Evolutionary conservation across 768 basidiomycete genomes (phyloP), one percentile per base, ranked within the genome.

Genomic region (Macrolepiota albuminosa): DNA sequence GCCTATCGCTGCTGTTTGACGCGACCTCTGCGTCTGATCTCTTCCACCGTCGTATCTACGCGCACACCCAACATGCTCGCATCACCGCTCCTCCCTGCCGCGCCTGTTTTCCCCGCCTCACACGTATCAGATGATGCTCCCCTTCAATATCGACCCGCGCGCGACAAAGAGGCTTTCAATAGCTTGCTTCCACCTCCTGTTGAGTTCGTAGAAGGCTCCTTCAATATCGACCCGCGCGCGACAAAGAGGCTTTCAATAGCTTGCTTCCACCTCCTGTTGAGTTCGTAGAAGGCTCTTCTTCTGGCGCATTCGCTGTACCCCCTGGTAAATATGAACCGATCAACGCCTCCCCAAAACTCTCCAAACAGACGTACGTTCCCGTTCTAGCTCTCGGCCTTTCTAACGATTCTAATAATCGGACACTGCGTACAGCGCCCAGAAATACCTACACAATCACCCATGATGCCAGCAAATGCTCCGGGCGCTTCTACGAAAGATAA

Each of bases 251-350:
- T 4, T 91, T 91, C 77, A 90, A 88, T 64, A 87, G 78, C 64
- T 78, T 90, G n/a, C 81, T 90, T 40, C 87, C 88, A 4, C 88
- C 88, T n/a, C 83, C 87, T 18, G 80, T 93, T 61, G 91, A 93
- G 70, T 93, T 93, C 56, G 76, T 92, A 54, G 91, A 93, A 70
- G 91, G 91, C 24, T 92, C 91, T 3, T 92, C 91, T 14, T 85
- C 89, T 47, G 89, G 89, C 2, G 75, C 85, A 14, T 74, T 91
- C 37, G 86, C 86, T 48, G 80, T 89, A 6, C 81, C 83, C 29
- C 88, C 89, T 65, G 85, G 85, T 46, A 91, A 87, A 71, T 93
- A 92, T 69, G 84, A 89, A 63, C 87, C 91, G 31, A 91, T 93
- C 70, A 93, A 93, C 64, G 82, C 76, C 48, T 80, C 83, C 21